These are phyloP conservation scores for Ophiostoma pallidulum DNA, from an alignment of 2,329 filamentous ascomycete genomes.

Conservation along the genomic window DNA sequence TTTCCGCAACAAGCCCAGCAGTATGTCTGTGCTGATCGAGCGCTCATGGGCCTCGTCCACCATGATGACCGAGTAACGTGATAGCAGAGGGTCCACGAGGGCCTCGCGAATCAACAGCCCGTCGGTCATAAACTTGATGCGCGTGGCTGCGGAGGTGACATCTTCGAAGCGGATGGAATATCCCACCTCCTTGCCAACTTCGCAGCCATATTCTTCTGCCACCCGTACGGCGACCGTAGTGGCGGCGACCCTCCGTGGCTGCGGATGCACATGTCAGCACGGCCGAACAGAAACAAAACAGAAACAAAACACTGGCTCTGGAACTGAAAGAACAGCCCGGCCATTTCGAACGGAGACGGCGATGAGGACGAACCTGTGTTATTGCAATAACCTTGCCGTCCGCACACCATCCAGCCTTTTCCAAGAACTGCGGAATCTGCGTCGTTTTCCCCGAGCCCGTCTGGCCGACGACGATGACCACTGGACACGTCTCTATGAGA, in stretches of 20 bases:
- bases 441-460: slow-evolving; percentile 95
- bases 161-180: slow-evolving; percentile 93
- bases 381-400: slow-evolving; percentile 77
- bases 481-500: slow-evolving; percentile 70
- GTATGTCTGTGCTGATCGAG: slow-evolving; percentile 82
- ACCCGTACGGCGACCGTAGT: slow-evolving; percentile 83
- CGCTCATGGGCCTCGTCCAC: slow-evolving; percentile 95
- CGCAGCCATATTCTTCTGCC: slow-evolving; percentile 78
- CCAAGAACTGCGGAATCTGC: slow-evolving; percentile 85
- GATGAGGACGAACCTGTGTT: slow-evolving; percentile 54
- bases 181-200: slow-evolving; percentile 81
- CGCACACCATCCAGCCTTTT: slow-evolving; percentile 79
- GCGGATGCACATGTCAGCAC: no score
- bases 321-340: no score
- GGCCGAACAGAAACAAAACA: no score
- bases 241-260: slow-evolving; percentile 84
- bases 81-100: slow-evolving; percentile 82
- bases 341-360: no score
- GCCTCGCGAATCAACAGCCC: slow-evolving; percentile 86
- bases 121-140: slow-evolving; percentile 93
- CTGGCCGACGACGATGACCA: slow-evolving; percentile 85
- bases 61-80: slow-evolving; percentile 92
- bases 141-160: slow-evolving; percentile 72
- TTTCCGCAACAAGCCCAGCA: slow-evolving; percentile 86
- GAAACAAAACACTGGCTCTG: no score